Percentiles rank a stretch among this genome's conserved stretches.
Evolutionary conservation across 2,329 filamentous ascomycete genomes (phyloP).

Genomic region (Alternaria gaisen): DNA sequence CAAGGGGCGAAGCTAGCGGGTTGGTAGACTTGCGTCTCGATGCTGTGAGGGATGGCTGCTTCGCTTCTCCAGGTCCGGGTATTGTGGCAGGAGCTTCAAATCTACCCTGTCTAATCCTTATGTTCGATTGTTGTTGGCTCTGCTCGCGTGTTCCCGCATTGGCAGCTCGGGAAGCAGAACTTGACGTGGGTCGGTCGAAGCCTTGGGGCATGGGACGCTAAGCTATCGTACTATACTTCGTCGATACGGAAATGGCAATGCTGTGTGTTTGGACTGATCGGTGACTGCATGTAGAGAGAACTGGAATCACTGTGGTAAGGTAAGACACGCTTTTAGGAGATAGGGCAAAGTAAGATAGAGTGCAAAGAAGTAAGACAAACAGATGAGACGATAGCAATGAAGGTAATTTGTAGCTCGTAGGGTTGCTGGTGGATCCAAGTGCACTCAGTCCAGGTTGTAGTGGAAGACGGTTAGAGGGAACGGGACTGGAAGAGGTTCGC

Average conservation of each 20-base stretch:
- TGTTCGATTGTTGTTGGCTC: constrained; percentile 16
- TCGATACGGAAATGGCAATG: neutral
- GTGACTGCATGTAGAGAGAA: constrained; percentile 2
- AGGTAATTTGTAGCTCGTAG: constrained; percentile 22
- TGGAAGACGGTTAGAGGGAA: constrained; percentile 9
- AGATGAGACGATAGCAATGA: constrained; percentile 26
- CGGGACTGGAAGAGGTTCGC: constrained; percentile 18
- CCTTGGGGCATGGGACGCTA: constrained; percentile 33
- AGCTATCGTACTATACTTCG: neutral
- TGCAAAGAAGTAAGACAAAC: constrained; percentile 11
- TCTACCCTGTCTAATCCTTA: constrained; percentile 22
- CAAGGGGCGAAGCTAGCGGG: constrained; percentile 15
- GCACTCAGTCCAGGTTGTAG: constrained; percentile 24
- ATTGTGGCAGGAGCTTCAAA: constrained; percentile 14
- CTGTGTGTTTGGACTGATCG: neutral
- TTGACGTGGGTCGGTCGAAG: constrained; percentile 30
- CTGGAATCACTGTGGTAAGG: neutral
- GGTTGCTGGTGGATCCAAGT: constrained; percentile 28
- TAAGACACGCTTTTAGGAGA: neutral
- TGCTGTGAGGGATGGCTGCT: constrained; percentile 14
- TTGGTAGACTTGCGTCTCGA: constrained; percentile 16
- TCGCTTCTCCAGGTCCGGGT: constrained; percentile 10
- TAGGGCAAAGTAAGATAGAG: constrained; percentile 1
- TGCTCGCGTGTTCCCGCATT: constrained; percentile 23
- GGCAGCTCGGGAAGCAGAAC: constrained; percentile 24